phyloP scores from a whole-genome alignment of 2,329 filamentous ascomycete species.

The Scedosporium apiospermum region DNA sequence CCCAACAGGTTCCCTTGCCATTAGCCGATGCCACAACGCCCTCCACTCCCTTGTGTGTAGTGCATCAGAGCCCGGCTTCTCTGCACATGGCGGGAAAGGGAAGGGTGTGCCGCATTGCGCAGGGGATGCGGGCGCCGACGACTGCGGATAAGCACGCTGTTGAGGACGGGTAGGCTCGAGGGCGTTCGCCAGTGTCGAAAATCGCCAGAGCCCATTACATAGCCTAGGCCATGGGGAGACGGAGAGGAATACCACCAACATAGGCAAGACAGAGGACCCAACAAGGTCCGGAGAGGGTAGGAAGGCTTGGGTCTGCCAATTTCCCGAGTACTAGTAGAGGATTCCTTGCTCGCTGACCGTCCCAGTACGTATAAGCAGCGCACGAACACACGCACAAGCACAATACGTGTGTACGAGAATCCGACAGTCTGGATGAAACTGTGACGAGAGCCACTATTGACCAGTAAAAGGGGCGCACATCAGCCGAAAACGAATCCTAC shows the following conservation, averaged over 20 bases:
- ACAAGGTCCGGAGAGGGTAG: neutral
- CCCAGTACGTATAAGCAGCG: neutral
- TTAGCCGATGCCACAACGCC: neutral
- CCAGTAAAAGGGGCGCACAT: neutral
- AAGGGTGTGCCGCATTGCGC: neutral
- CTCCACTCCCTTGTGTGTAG: neutral
- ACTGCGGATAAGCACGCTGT: neutral
- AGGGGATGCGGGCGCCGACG: neutral
- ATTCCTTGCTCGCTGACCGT: neutral
- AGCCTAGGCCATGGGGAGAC: neutral
- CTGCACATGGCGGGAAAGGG: neutral
- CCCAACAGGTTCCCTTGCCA: neutral
- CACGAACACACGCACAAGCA: neutral
- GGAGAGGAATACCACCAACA: neutral
- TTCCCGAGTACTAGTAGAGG: neutral
- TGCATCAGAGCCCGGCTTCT: neutral
- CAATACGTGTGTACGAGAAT: neutral
- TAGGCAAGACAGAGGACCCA: too few species aligned
- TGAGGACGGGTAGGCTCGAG: neutral
- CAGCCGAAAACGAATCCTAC: neutral
- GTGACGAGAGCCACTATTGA: constrained; percentile 1
- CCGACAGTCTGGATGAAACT: constrained; percentile 2
- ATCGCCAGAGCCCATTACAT: neutral
- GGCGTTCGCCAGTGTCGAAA: neutral
- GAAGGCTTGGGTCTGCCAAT: neutral